Percentiles rank a stretch among this genome's conserved stretches.
These are phyloP conservation scores for Exophiala oligosperma DNA, from an alignment of 2,329 filamentous ascomycete genomes.

Conservation along the genomic window DNA sequence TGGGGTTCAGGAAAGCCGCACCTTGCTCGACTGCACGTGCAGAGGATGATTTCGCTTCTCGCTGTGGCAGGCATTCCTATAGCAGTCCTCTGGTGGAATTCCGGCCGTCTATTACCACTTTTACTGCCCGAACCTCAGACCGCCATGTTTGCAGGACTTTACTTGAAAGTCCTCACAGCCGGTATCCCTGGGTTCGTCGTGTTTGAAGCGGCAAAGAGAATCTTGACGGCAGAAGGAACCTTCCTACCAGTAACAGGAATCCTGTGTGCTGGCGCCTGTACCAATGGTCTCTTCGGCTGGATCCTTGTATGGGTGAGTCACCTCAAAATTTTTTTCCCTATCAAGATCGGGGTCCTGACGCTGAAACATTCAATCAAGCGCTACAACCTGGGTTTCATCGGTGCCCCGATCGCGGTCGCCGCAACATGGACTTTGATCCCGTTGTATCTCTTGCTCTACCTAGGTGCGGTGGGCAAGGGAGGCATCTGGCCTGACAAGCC, in stretches of 20 bases:
- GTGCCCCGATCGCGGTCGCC: constrained; percentile 68
- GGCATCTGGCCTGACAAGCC: constrained; percentile 72
- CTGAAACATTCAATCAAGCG: not conserved
- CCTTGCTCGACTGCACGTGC: constrained; percentile 72
- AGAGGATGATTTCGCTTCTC: constrained; percentile 71
- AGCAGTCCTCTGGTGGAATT: constrained; percentile 62
- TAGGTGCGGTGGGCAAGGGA: constrained; percentile 55
- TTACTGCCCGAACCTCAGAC: constrained; percentile 66
- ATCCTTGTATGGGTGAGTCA: constrained; percentile 60
- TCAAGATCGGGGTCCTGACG: not conserved
- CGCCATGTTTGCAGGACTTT: constrained; percentile 64
- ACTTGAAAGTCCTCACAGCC: constrained; percentile 62
- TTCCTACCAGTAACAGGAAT: constrained; percentile 73
- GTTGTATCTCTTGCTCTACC: constrained; percentile 63
- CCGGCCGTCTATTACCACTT: constrained; percentile 55
- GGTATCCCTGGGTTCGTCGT: constrained; percentile 67
- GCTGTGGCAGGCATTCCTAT: constrained; percentile 66
- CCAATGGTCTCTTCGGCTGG: constrained; percentile 72
- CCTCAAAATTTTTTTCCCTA: constrained; percentile 33
- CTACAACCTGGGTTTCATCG: constrained; percentile 62
- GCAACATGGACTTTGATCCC: constrained; percentile 68
- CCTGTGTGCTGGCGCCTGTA: constrained; percentile 71
- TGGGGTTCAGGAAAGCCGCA: constrained; percentile 80
- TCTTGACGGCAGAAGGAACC: constrained; percentile 74
- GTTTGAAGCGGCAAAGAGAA: constrained; percentile 73